Conservation (phyloP, 768 basidiomycete species). For the Pisolithus microcarpus region DNA sequence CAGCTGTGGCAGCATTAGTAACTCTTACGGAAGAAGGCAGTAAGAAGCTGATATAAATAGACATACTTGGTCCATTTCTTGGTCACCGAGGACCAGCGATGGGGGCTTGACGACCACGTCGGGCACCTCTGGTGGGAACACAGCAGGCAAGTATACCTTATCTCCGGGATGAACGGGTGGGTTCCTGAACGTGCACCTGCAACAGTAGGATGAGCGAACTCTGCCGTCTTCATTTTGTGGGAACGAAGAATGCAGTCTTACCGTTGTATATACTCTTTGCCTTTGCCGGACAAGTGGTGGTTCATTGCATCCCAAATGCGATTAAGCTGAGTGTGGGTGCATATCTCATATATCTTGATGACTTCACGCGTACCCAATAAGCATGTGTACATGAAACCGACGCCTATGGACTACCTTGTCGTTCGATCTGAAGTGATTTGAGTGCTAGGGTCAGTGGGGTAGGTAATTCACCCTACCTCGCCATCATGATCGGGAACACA, state of each 20-base stretch:
- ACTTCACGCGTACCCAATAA: constrained; percentile 20
- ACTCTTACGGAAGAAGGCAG: not conserved
- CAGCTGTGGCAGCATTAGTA: constrained; percentile 28
- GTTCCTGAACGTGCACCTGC: constrained; percentile 42
- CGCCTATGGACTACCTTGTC: constrained; percentile 27
- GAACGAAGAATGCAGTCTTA: constrained; percentile 11
- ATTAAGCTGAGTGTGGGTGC: constrained; percentile 41
- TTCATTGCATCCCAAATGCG: constrained; percentile 43
- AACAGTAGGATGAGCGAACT: not conserved
- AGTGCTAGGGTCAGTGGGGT: not conserved
- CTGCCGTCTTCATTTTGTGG: not conserved
- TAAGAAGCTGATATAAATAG: not conserved
- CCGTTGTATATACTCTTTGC: constrained; percentile 50
- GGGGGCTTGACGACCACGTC: constrained; percentile 10
- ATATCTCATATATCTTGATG: constrained; percentile 45
- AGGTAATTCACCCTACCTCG: constrained; percentile 14
- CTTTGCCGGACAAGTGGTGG: constrained; percentile 34
- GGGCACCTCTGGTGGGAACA: constrained; percentile 38
- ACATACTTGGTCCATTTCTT: constrained; percentile 43
- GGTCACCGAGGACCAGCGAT: constrained; percentile 32
- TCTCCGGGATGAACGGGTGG: constrained; percentile 27
- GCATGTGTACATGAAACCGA: not conserved
- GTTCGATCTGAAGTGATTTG: constrained; percentile 27
- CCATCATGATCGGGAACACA: constrained; percentile 34
- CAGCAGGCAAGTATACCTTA: constrained; percentile 43